These are phyloP conservation scores for Lecanosticta acicola DNA, from an alignment of 2,329 filamentous ascomycete species.

Conservation along the genomic window DNA sequence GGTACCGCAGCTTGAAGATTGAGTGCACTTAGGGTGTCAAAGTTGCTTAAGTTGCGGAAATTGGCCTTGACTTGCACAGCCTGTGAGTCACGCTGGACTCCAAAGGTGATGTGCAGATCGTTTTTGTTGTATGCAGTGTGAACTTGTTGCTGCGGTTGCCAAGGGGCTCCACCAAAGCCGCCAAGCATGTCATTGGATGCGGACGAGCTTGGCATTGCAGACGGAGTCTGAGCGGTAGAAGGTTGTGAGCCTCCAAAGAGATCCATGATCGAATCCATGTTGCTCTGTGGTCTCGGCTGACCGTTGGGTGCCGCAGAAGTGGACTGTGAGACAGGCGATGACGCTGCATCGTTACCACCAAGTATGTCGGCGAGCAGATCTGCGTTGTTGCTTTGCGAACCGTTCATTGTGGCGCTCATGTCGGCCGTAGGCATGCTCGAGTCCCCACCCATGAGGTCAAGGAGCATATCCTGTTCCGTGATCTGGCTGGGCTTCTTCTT, in stretches of 20 bases:
- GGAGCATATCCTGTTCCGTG: conserved; percentile 82
- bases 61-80: conserved; percentile 75
- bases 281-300: conserved; percentile 27
- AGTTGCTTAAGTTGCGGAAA: conserved; percentile 64
- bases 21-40: conserved; percentile 63
- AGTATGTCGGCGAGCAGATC: conserved; percentile 90
- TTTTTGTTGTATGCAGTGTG: conserved; percentile 82
- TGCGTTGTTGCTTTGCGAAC: conserved; percentile 63
- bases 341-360: conserved; percentile 56
- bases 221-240: conserved; percentile 29
- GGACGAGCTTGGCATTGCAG: conserved; percentile 30
- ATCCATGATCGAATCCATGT: conserved; percentile 72
- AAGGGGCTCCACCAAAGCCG: conserved; percentile 44
- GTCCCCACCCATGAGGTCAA: conserved; percentile 81
- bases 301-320: conserved; percentile 25
- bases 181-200: conserved; percentile 40
- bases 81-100: conserved; percentile 75
- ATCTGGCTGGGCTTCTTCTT: conserved; percentile 73
- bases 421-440: conserved; percentile 50
- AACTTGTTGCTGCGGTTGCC: conserved; percentile 42
- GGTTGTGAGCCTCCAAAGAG: conserved; percentile 60
- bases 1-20: conserved; percentile 91
- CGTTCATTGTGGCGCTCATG: conserved; percentile 50
- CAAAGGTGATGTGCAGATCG: conserved; percentile 71
- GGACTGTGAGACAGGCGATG: conserved; percentile 42